A percentile compares a stretch with the other conserved stretches of the same genome.
Conservation (phyloP, 139 green algal genomes). For the Chlamydomonas applanata region DNA sequence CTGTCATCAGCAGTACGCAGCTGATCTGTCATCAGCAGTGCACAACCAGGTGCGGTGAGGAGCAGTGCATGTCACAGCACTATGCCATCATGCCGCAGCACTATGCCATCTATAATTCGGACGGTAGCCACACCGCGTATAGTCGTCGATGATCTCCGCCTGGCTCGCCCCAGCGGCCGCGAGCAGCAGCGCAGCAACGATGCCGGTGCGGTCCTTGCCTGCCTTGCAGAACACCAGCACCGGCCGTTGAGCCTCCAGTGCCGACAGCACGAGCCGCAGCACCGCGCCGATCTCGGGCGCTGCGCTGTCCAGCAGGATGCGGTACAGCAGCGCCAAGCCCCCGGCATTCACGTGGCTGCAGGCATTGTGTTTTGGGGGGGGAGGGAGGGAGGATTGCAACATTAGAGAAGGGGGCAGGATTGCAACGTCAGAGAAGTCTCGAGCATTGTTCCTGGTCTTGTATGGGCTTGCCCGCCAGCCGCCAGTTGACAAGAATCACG, state of each 20-base stretch:
- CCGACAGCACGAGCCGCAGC: slow-evolving; percentile 9
- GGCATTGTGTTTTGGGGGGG: neutral
- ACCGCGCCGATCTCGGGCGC: slow-evolving; percentile 20
- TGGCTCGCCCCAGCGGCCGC: slow-evolving; percentile 40
- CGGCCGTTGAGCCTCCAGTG: slow-evolving; percentile 4
- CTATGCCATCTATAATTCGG: neutral
- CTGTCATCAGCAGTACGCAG: too few species aligned
- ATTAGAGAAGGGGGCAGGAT: too few species aligned
- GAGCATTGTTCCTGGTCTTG: too few species aligned
- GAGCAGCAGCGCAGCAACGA: slow-evolving; percentile 66
- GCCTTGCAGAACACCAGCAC: slow-evolving; percentile 75
- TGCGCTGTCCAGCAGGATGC: slow-evolving; percentile 36
- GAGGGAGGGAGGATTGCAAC: too few species aligned
- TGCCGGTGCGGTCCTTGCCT: slow-evolving; percentile 74
- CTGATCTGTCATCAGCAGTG: too few species aligned
- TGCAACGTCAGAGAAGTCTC: too few species aligned
- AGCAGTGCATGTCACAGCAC: neutral
- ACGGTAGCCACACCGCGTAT: slow-evolving; percentile 7
- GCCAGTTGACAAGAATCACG: too few species aligned
- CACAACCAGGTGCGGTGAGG: too few species aligned
- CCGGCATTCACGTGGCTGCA: slow-evolving; percentile 40
- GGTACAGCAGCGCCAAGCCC: slow-evolving; percentile 40
- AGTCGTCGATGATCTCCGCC: slow-evolving; percentile 36
- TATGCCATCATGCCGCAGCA: neutral
- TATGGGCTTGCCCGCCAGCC: too few species aligned